These are phyloP conservation scores for Bacidia gigantensis DNA, from an alignment of 495 filamentous ascomycete species.

Conservation along the genomic window DNA sequence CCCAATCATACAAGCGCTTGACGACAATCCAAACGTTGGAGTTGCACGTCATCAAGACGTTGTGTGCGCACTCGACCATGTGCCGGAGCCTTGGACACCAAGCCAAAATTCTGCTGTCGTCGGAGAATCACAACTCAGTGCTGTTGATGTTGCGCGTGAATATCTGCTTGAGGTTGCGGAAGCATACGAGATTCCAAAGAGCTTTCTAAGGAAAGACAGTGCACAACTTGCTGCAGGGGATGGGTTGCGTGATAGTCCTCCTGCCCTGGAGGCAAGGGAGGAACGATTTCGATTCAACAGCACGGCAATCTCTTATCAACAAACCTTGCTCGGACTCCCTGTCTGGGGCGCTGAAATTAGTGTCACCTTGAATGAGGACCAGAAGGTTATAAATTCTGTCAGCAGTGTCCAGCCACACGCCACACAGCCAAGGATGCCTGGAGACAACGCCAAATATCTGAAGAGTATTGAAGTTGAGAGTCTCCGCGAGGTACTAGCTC, in stretches of 20 bases:
- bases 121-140: neutral
- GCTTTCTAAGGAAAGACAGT: neutral
- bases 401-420: neutral
- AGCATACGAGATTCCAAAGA: neutral
- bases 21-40: neutral
- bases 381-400: neutral
- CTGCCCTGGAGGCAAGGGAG: neutral
- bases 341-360: neutral
- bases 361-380: neutral
- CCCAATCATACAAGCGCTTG: neutral
- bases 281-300: neutral
- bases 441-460: neutral
- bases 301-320: neutral
- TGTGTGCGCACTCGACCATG: neutral
- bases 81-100: neutral
- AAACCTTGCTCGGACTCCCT: neutral
- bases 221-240: neutral
- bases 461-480: neutral
- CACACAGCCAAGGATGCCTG: neutral
- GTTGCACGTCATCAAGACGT: neutral
- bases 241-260: neutral
- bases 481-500: neutral
- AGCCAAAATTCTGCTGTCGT: neutral
- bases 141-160: neutral
- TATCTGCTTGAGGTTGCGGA: neutral